These are phyloP conservation scores for Cladosporium velox DNA, from an alignment of 2,329 filamentous ascomycete genomes.

Conservation along the genomic window DNA sequence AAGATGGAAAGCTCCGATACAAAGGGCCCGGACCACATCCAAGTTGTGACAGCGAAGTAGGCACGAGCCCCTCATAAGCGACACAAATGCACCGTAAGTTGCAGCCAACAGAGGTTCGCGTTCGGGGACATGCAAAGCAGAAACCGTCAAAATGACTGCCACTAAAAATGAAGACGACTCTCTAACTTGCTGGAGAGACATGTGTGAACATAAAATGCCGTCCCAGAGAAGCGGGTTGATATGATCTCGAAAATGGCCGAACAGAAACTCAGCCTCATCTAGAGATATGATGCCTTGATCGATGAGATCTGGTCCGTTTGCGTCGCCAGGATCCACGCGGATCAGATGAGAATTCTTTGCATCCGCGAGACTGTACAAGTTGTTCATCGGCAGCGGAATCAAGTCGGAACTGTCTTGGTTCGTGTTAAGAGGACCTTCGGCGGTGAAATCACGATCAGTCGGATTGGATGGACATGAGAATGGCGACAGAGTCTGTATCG, in stretches of 20 bases:
- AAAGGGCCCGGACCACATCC: constrained; percentile 37
- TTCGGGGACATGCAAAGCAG: constrained; percentile 3
- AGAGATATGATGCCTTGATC: neutral
- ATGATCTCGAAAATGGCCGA: constrained; percentile 1
- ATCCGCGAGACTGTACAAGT: neutral
- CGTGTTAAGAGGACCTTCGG: neutral
- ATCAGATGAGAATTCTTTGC: constrained; percentile 11
- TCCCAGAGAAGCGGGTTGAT: constrained; percentile 13
- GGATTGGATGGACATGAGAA: neutral
- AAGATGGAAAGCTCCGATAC: constrained; percentile 45
- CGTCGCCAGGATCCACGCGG: constrained; percentile 5
- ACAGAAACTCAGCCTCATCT: neutral
- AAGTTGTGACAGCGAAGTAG: constrained; percentile 1
- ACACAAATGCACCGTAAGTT: constrained; percentile 1
- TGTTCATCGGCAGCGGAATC: constrained; percentile 5
- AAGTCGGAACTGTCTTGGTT: constrained; percentile 4
- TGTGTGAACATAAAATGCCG: constrained; percentile 1
- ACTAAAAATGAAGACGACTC: neutral
- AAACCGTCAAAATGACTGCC: neutral
- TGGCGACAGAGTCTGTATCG: constrained; percentile 1
- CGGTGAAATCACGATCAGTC: constrained; percentile 4
- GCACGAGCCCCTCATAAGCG: constrained; percentile 6
- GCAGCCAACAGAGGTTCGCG: neutral
- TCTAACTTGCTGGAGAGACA: neutral
- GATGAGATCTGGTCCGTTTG: constrained; percentile 5